Evolutionary conservation across 83 land plant species (phyloP).

Genomic region (Picea abies): DNA sequence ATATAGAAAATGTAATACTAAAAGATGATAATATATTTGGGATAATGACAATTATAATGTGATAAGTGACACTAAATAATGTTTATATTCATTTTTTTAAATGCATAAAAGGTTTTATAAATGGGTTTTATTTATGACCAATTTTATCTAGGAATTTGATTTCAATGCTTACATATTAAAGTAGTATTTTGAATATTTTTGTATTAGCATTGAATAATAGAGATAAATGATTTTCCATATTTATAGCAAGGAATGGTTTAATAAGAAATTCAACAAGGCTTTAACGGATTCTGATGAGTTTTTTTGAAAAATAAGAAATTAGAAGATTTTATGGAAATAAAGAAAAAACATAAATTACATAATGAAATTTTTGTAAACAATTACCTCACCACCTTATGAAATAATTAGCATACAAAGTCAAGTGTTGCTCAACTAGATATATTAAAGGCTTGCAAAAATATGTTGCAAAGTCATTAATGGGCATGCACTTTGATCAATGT

Average conservation of each 20-base stretch:
- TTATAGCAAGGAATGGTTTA: constrained; percentile 63
- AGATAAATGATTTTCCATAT: constrained; percentile 53
- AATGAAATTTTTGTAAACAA: constrained; percentile 39
- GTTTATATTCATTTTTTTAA: neutral
- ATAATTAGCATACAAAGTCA: constrained; percentile 46
- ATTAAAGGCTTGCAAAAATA: constrained; percentile 30
- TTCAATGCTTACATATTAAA: constrained; percentile 37
- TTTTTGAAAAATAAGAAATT: constrained; percentile 88
- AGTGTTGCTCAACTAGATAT: constrained; percentile 64
- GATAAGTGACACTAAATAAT: too few relatives aligned
- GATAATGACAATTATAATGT: too few relatives aligned
- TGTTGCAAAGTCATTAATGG: constrained; percentile 20
- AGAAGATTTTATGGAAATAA: constrained; percentile 68
- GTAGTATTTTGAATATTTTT: constrained; percentile 75
- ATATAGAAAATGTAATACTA: too few relatives aligned
- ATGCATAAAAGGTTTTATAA: neutral
- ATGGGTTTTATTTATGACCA: neutral
- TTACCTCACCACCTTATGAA: constrained; percentile 59
- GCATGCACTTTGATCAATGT: constrained; percentile 22
- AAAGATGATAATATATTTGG: too few relatives aligned
- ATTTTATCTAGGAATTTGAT: constrained; percentile 39
- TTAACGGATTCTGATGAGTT: constrained; percentile 91
- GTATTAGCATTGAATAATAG: constrained; percentile 62
- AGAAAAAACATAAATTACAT: constrained; percentile 45
- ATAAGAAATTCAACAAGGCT: constrained; percentile 91